Base-by-base conservation (phyloP, 768 basidiomycete genomes). In the Boletus fagicola region DNA sequence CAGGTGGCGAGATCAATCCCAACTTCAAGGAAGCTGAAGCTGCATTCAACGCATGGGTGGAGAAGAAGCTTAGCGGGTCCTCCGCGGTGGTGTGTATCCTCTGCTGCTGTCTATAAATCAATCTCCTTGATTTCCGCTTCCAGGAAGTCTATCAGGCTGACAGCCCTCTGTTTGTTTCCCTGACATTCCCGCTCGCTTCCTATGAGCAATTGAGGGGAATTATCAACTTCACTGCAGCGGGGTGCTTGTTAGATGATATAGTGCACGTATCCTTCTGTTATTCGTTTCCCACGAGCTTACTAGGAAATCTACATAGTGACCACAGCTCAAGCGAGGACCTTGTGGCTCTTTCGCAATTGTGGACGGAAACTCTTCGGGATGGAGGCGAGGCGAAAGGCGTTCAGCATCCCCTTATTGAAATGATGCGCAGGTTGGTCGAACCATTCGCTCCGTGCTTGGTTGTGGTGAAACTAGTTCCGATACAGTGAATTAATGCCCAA, bases 101-200 rank as follows among this genome's bases (percentile, higher is more conserved):
- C 13, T 33, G 12, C 36, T 28, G 3, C 4, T 5, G 10, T n/a
- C 5, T 9, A 12, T 38, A 10, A 6, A 18, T 13, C 2, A 0
- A 18, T 30, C 8, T 0, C 9, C 3, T 28, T 33, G 20, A 48
- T n/a, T 22, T 8, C 8, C 9, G 18, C n/a, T 31, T 15, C 13
- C 31, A 72, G 71, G 67, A 65, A 30, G 64, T 71, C 10, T 38
- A 62, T 64, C 13, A 67, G 71, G 39, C 62, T 69, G 30, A 42
- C 9, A 59, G 56, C 65, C 8, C 35, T 72, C 1, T 51, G 65
- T 63, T 6, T 49, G 11, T 5, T 42, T 3, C 40, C 11, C 0
- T 64, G 2, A 61, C 62, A 15, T 71, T 47, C 45, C 68, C 70
- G 6, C 54, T 62, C 31, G 65, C 71, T 33, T 67, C 63, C 22